Base-by-base conservation (phyloP, 2,329 filamentous ascomycete genomes). In the Didymella segeticola region DNA sequence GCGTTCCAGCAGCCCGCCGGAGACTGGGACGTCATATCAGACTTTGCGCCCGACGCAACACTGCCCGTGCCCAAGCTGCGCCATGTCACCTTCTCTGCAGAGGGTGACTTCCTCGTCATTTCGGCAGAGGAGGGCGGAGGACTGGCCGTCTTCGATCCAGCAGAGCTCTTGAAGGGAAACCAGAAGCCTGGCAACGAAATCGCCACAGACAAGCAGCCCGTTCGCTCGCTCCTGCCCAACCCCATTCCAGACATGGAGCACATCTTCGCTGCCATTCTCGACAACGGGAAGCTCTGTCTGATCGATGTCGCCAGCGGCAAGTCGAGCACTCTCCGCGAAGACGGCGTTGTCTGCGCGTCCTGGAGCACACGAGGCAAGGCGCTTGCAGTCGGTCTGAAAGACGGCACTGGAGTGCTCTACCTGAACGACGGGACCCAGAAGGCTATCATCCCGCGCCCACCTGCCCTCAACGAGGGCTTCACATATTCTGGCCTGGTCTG, bases 311-410 rank as follows among this genome's bases (percentile, higher is more conserved):
- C 80, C 17, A 86, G 85, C 60, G 90, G 90, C 0, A 57, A 57
- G 27, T 62, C 51, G 3, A 58, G 56, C 12, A 82, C 79, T 66
- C 78, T 87, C 1, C 79, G 96, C 59, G 90, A 88, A 67, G 80
- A 83, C 23, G 87, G 89, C 41, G 93, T 96, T 23, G 92, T 88
- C 70, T 95, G 89, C 67, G 83, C 91, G 5, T 88, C 90, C 50
- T 99, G 96, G 95, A 99, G 95, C 73, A 89, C 86, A 56, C 91
- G 88, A 71, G 95, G 95, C 39, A 99, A 96, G 73, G 93, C 98
- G 71, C 80, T 99, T 36, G 88, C 96, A 37, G 93, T 91, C 62
- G 95, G 96, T 14, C 80, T 95, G 63, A 86, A 82, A 6, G 86
- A 97, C 75, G 95, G 95, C 53, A 87, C 86, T 11, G 87, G 89